Percentiles rank a stretch among this genome's conserved stretches.
Evolutionary conservation across 495 filamentous ascomycete genomes (phyloP).

Genomic region (Hapsidospora chrysogenum): DNA sequence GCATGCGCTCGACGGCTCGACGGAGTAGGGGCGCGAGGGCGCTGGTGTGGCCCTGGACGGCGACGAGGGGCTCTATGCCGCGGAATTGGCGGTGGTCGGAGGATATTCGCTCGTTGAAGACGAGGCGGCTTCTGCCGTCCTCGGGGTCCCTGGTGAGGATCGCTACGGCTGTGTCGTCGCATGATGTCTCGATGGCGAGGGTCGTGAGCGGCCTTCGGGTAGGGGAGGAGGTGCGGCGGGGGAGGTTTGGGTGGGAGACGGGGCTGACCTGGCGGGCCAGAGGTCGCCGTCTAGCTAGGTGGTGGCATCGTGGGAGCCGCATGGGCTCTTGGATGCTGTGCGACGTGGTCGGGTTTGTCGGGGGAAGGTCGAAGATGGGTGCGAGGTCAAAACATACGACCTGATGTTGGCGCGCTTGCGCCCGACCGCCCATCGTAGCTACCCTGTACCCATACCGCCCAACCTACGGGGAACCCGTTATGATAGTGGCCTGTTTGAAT

Average conservation of each 20-base stretch:
- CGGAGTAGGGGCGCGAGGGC: slow-evolving; percentile 48
- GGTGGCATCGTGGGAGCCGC: neutral
- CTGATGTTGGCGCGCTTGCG: too few species aligned
- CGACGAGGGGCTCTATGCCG: slow-evolving; percentile 63
- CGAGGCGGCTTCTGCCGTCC: slow-evolving; percentile 32
- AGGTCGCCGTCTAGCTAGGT: neutral
- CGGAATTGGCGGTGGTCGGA: slow-evolving; percentile 51
- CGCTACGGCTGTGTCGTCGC: slow-evolving; percentile 90
- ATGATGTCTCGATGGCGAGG: slow-evolving; percentile 91
- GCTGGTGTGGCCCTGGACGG: slow-evolving; percentile 55
- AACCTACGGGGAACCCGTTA: too few species aligned
- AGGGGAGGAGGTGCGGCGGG: neutral
- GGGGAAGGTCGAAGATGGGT: too few species aligned
- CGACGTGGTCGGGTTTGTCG: neutral
- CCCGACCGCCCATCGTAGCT: too few species aligned
- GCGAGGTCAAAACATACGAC: too few species aligned
- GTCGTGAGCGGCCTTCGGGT: slow-evolving; percentile 31
- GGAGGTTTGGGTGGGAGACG: too few species aligned
- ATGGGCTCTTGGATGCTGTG: neutral
- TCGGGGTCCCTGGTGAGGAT: slow-evolving; percentile 44
- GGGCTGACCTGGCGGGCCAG: neutral
- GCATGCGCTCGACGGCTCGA: slow-evolving; percentile 41
- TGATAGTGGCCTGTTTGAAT: too few species aligned
- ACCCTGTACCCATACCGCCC: too few species aligned
- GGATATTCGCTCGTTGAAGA: slow-evolving; percentile 72